Conservation (phyloP, 2,329 filamentous ascomycete species). For the Exophiala alcalophila region DNA sequence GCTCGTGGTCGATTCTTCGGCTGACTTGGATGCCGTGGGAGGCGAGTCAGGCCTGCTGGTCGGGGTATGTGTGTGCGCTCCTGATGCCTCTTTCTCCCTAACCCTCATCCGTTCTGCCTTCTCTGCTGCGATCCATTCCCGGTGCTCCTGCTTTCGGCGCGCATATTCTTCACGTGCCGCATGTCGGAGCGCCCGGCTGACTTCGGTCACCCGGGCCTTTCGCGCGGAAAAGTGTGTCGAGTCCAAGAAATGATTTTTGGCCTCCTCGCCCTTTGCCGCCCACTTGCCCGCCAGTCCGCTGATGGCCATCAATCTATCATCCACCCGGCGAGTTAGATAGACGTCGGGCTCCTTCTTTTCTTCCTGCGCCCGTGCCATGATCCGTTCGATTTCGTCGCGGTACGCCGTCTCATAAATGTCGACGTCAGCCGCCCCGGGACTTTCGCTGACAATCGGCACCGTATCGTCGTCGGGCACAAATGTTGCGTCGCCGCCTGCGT, state of each 20-base stretch:
- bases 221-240: conserved; percentile 30
- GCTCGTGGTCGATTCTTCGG: conserved; percentile 16
- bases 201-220: conserved; percentile 30
- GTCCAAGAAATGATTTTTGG: conserved; percentile 28
- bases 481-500: conserved; percentile 37
- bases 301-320: conserved; percentile 37
- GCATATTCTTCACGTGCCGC: conserved; percentile 32
- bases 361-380: conserved; percentile 49
- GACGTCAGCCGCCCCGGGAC: conserved; percentile 77
- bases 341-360: conserved; percentile 51
- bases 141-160: conserved; percentile 29
- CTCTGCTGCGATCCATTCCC: conserved; percentile 36
- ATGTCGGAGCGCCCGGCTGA: conserved; percentile 31
- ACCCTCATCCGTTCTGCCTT: conserved; percentile 22
- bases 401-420: conserved; percentile 89
- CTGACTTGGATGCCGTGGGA: conserved; percentile 3
- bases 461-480: conserved; percentile 32
- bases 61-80: conserved; percentile 8
- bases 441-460: conserved; percentile 67
- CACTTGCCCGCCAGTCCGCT: conserved; percentile 30
- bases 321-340: conserved; percentile 55
- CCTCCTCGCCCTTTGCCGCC: conserved; percentile 31
- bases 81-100: conserved; percentile 18
- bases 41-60: too few relatives aligned
- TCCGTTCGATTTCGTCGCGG: conserved; percentile 73